Conservation (phyloP, 352 stramenopile genomes). For the Phytopythium helicoides region DNA sequence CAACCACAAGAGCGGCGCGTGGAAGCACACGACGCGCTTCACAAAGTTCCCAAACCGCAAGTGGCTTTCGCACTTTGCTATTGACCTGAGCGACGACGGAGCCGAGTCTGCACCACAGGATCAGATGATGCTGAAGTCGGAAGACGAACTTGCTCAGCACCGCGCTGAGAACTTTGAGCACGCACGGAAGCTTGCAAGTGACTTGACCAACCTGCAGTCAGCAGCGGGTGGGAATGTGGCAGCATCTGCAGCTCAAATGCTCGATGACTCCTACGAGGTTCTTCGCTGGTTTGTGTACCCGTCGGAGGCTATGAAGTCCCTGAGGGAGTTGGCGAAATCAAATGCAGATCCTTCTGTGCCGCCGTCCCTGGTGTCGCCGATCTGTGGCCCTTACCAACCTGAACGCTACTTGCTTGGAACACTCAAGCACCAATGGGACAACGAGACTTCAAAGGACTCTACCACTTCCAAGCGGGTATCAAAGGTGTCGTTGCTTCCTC, state of each 20-base stretch:
- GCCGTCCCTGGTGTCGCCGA: constrained; percentile 16
- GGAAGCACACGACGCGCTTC: constrained; percentile 65
- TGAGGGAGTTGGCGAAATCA: constrained; percentile 38
- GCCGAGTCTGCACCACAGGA: constrained; percentile 1
- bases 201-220: constrained; percentile 9
- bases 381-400: constrained; percentile 50
- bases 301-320: constrained; percentile 80
- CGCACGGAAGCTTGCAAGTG: constrained; percentile 25
- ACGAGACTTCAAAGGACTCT: constrained; percentile 1
- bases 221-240: constrained; percentile 19
- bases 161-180: constrained; percentile 37
- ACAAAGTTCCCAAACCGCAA: constrained; percentile 53
- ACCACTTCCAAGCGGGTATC: constrained; percentile 3
- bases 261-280: constrained; percentile 39
- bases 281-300: constrained; percentile 80
- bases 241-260: constrained; percentile 43
- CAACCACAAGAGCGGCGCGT: constrained; percentile 94
- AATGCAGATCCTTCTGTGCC: constrained; percentile 8
- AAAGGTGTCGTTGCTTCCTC: constrained; percentile 6
- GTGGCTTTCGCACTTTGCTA: constrained; percentile 55
- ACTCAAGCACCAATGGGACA: constrained; percentile 49
- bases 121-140: constrained; percentile 12
- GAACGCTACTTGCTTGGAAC: constrained; percentile 38
- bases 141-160: constrained; percentile 41
- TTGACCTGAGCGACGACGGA: constrained; percentile 20